Conservation (phyloP, 805 yeast species). For the Myxozyma vanderwaltii region DNA sequence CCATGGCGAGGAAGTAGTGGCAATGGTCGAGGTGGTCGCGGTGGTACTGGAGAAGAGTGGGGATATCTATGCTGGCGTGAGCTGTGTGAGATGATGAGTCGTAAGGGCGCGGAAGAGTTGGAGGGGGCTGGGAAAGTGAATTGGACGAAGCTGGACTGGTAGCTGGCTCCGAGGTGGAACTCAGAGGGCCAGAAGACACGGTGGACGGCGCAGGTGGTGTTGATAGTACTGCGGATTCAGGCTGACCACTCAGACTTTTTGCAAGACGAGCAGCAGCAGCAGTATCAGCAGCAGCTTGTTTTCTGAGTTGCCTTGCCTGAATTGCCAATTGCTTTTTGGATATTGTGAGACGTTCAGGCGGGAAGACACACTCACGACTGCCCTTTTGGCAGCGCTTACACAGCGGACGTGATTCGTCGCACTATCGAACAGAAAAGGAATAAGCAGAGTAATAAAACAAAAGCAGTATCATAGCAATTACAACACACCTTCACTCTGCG, state of each 20-base stretch:
- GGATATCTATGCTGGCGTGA: slow-evolving; percentile 14
- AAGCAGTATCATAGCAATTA: background rate
- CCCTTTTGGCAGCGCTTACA: slow-evolving; percentile 30
- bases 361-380: slow-evolving; percentile 27
- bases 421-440: slow-evolving; percentile 9
- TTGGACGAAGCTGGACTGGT: background rate
- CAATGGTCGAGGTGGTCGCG: slow-evolving; percentile 16
- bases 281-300: slow-evolving; percentile 21
- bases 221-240: no score
- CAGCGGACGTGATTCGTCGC: slow-evolving; percentile 30
- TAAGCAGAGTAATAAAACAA: background rate
- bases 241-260: no score
- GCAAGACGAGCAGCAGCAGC: slow-evolving; percentile 2
- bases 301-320: slow-evolving; percentile 10
- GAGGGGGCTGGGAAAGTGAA: background rate
- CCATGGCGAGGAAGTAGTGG: slow-evolving; percentile 27
- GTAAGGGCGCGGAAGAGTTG: background rate
- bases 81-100: background rate
- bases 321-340: slow-evolving; percentile 26
- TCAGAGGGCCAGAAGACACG: no score
- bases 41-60: slow-evolving; percentile 17
- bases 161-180: no score
- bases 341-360: slow-evolving; percentile 19
- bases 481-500: slow-evolving; percentile 29
- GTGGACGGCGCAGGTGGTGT: no score